Conservation (phyloP, 140 eudicot species). For the Ambrosia hybrid region DNA sequence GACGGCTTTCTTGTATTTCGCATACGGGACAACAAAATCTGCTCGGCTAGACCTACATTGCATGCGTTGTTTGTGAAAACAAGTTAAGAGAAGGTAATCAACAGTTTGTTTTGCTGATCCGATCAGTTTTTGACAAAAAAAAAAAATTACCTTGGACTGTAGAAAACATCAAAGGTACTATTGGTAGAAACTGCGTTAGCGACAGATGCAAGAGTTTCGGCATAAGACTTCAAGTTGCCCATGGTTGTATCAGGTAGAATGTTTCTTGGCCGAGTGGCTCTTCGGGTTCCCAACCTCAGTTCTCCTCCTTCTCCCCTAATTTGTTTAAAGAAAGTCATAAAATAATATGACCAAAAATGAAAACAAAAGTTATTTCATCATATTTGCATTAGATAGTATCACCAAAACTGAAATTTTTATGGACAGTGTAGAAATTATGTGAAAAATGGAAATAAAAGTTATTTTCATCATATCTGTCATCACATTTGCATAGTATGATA, state of each 20-base stretch:
- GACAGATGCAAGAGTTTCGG: slow-evolving; percentile 57
- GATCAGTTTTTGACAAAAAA: background rate
- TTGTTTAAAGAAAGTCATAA: background rate
- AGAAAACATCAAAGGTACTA: slow-evolving; percentile 54
- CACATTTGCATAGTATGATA: no score
- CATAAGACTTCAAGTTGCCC: slow-evolving; percentile 58
- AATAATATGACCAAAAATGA: background rate
- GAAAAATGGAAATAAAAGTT: no score
- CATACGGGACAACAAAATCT: slow-evolving; percentile 66
- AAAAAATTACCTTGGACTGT: slow-evolving; percentile 65
- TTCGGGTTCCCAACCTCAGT: slow-evolving; percentile 68
- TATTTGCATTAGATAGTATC: background rate
- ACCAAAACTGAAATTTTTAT: background rate
- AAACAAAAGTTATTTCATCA: no score
- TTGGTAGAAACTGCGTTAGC: slow-evolving; percentile 72
- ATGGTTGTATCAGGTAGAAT: slow-evolving; percentile 69
- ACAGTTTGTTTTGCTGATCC: background rate
- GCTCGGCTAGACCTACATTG: slow-evolving; percentile 74
- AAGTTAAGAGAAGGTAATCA: background rate
- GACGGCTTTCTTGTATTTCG: slow-evolving; percentile 58
- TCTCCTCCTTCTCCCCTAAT: slow-evolving; percentile 84
- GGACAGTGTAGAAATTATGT: background rate
- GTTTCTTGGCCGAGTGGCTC: slow-evolving; percentile 81
- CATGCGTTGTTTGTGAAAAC: background rate
- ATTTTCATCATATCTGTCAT: no score